Percentiles rank a stretch among this genome's conserved stretches.
These are phyloP conservation scores for Xylaria sp. DNA, from an alignment of 2,329 filamentous ascomycete genomes.

Conservation along the genomic window DNA sequence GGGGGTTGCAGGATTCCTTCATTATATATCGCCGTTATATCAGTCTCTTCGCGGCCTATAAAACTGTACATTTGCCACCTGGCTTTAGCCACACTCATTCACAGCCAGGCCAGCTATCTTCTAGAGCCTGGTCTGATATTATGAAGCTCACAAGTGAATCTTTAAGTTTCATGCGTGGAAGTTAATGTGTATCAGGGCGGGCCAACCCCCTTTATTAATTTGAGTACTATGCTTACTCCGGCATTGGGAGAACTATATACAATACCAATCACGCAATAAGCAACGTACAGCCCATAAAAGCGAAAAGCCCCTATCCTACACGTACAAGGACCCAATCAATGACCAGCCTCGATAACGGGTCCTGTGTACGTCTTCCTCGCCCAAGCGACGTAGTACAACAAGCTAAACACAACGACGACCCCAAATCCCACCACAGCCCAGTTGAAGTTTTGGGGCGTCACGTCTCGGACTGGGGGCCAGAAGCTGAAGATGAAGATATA, in stretches of 20 bases:
- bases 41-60: neutral
- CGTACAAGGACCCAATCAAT: slow-evolving; percentile 5
- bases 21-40: neutral
- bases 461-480: slow-evolving; percentile 40
- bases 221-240: neutral
- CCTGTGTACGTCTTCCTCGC: slow-evolving; percentile 42
- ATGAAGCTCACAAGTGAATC: too few species aligned
- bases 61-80: neutral
- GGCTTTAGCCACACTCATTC: neutral
- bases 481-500: slow-evolving; percentile 46
- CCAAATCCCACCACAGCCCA: slow-evolving; percentile 42
- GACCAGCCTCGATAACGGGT: slow-evolving; percentile 38
- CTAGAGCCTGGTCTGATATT: too few species aligned
- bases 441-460: slow-evolving; percentile 44
- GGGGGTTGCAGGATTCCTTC: too few species aligned
- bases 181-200: neutral
- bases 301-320: neutral
- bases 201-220: neutral
- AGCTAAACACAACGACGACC: slow-evolving; percentile 40
- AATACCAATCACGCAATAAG: neutral
- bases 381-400: slow-evolving; percentile 45
- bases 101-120: neutral
- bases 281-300: neutral
- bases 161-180: neutral
- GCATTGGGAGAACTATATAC: slow-evolving; percentile 3